Base-by-base conservation (phyloP, 257 asterid species). In the Lycium barbarum region DNA sequence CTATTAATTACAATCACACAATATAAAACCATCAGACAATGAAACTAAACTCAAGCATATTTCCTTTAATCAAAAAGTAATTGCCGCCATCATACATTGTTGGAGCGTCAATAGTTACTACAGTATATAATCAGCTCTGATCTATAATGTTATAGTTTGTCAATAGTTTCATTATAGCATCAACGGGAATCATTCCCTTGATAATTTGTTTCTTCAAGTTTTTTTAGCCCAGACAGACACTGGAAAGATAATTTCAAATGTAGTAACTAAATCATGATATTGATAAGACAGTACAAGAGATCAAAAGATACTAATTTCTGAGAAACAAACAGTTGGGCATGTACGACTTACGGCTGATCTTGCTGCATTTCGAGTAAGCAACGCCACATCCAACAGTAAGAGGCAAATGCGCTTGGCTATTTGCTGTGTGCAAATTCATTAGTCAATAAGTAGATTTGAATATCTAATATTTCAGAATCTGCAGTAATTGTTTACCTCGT, bases 331-430 rank as follows among this genome's bases (percentile, higher is more conserved):
- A 84, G 7, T 74, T 76, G 38, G 63, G 45, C 12, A 78, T 14
- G 65, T 54, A 8, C 1, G 15, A 88, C 98, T 96, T 92, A 96
- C 99, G 86, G 94, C 91, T 86, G 93, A 87, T 90, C 92, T 93
- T 81, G 93, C 90, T 82, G 95, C 94, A 84, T 92, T 88, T 79
- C 89, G 91, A 65, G 95, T 89, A 85, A 90, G 92, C 85, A 94
- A 87, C 12, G 97, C 95, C 84, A 93, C 99, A 92, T 96, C 99
- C 92, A 96, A 89, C 87, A 96, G 88, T 88, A 96, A 85, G 85
- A 94, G 94, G 92, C 98, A 93, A 86, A 96, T 91, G 57, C 91
- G 97, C 81, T 92, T 94, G 83, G 98, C 97, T 67, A 92, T 92
- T 83, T 90, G 97, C 99, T 96, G 97, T 89, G 65, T 9, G 9